Base-by-base conservation (phyloP, 352 stramenopile species). In the Phytopythium kandeliae region DNA sequence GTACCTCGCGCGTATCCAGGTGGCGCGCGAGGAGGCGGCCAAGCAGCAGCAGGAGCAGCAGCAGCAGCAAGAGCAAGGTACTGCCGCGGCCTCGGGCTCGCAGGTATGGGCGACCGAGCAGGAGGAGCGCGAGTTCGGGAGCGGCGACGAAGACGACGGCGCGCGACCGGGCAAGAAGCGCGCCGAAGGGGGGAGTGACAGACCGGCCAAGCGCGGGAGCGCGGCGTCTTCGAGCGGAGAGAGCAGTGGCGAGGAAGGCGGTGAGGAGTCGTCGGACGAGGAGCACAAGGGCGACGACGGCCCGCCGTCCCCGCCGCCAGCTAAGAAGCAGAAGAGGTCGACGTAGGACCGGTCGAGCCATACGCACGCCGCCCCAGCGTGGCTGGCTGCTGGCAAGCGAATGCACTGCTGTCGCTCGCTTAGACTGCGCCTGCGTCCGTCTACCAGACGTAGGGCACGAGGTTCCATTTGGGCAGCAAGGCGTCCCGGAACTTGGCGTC, bases 1-100 rank as follows among this genome's bases (percentile, higher is more conserved):
- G 82, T 93, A 98, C 65, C 78, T 99, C 30, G 97, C 96, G 0
- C 76, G 89, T 11, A 97, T 99, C 50, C 96, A 99, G 75, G 86
- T 98, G 54, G 89, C 81, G 7, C 74, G 96, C 16, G 93, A 98
- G 64, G 58, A 78, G 64, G 65, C 69, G 52, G 57, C 56, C 43
- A 51, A 60, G 70, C 57, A 70, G 65, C 48, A 60, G 52, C 47
- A 53, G 58, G n/a, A 45, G 19, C 19, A 45, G 36, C 37, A 43
- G 37, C 37, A 69, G 66, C 47, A 58, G 49, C 21, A 46, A n/a
- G 9, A 44, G 40, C 21, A 70, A 64, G 45, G 57, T 45, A 17
- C 35, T 17, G 36, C 61, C 50, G 55, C 65, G 54, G 46, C 33
- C 4, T 16, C 26, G 9, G 11, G 34, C 12, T 25, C 41, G 8